Evolutionary conservation across 495 filamentous ascomycete species (phyloP), one percentile per base, ranked within the genome.

Genomic region (Xylaria scruposa): DNA sequence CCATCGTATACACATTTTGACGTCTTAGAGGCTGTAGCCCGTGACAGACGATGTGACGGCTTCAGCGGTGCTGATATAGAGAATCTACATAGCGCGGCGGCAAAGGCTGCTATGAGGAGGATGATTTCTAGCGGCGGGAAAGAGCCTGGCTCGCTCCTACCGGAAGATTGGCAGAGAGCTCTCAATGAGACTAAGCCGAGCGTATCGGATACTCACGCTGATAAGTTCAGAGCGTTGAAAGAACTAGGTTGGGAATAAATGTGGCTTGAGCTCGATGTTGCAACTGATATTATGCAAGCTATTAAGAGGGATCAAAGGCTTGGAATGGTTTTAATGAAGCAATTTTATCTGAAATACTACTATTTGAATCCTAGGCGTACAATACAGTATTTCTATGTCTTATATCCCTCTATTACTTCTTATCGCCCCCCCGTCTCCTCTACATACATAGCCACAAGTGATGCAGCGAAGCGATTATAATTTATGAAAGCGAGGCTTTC

Each of bases 51-150:
- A 7, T 97, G 95, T 78, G 86, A 90, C n/a, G 90, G 93, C 3
- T 98, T 94, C 80, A 94, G 92, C 70, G 96, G 96, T 74, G 96
- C 96, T 1, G 96, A 99, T 84, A 80, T 99, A 70, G 90, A 89
- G 15, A 93, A 90, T 75, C 77, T 97, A 66, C 83, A 95, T 65
- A 87, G 91, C 70, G 89, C 91, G 60, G 94, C 94, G 51, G 94
- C 90, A 24, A 89, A 93, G 77, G 89, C 89, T 38, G 92, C 94
- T 44, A 67, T 71, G 62, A 58, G 61, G 9, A 51, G 70, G 85
- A 97, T 74, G 87, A 26, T 36, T 8, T 24, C 42, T 5, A 21
- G 91, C 78, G 83, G 92, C 49, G 85, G 72, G 47, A 72, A 74
- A 24, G 75, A 73, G 59, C 76, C 74, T 7, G 73, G 72, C 31